phyloP scores from a whole-genome alignment of 805 yeast species.

The Tetrapisispora pingtungensis region DNA sequence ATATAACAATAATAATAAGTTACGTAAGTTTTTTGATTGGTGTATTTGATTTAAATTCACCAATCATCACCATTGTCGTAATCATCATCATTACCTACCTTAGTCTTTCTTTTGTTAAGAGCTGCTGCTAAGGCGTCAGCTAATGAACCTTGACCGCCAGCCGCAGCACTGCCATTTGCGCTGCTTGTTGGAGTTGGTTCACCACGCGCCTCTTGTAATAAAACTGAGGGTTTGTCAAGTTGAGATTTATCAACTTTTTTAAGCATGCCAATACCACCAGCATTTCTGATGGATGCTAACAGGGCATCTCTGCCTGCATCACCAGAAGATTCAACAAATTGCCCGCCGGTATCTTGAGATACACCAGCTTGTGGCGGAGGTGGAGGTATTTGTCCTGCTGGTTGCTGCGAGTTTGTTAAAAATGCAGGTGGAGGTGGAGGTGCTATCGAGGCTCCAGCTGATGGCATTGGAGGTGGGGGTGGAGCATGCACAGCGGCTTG shows the following conservation, averaged over 20 bases:
- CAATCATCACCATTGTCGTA: constrained; percentile 79
- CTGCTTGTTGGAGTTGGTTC: constrained; percentile 35
- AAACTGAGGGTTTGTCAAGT: constrained; percentile 65
- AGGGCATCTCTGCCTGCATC: constrained; percentile 70
- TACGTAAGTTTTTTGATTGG: neutral
- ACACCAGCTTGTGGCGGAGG: constrained; percentile 8
- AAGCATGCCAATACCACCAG: constrained; percentile 62
- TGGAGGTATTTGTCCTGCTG: constrained; percentile 9
- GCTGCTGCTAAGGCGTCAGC: constrained; percentile 90
- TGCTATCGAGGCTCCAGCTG: constrained; percentile 1
- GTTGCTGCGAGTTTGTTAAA: constrained; percentile 12
- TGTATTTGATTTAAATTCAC: constrained; percentile 25
- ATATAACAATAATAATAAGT: no score
- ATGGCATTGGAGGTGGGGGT: constrained; percentile 6
- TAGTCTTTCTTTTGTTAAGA: constrained; percentile 66
- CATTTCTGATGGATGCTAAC: constrained; percentile 73
- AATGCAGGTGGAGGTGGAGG: constrained; percentile 14
- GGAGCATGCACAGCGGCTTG: constrained; percentile 6
- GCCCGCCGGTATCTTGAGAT: constrained; percentile 2
- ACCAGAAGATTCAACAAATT: constrained; percentile 25
- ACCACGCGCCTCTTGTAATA: constrained; percentile 64
- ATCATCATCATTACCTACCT: constrained; percentile 83
- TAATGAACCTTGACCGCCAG: constrained; percentile 50
- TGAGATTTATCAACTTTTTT: constrained; percentile 75
- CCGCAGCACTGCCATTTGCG: constrained; percentile 31